These are phyloP conservation scores for Crassisporium funariophilum DNA, from an alignment of 768 basidiomycete genomes.

Conservation along the genomic window DNA sequence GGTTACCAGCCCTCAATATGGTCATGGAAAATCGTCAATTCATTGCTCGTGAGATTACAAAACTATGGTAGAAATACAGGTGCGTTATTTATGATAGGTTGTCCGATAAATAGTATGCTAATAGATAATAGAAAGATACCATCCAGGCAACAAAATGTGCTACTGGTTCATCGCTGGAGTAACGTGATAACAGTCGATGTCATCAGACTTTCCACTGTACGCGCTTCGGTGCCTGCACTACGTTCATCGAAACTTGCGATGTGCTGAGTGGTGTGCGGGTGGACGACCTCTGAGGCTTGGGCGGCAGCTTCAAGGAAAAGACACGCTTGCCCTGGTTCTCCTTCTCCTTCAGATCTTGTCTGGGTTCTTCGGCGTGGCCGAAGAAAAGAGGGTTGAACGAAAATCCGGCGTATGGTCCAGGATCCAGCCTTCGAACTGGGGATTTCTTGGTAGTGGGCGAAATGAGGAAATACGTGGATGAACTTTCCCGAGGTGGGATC, in stretches of 20 bases:
- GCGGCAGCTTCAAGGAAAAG: slow-evolving; percentile 7
- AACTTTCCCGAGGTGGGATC: slow-evolving; percentile 14
- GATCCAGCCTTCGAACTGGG: slow-evolving; percentile 24
- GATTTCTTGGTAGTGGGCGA: slow-evolving; percentile 20
- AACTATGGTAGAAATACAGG: slow-evolving; percentile 20
- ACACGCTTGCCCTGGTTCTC: slow-evolving; percentile 4
- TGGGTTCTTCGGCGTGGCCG: slow-evolving; percentile 20
- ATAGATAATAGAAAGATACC: slow-evolving; percentile 1
- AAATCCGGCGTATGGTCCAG: slow-evolving; percentile 33
- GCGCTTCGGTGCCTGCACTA: slow-evolving; percentile 8
- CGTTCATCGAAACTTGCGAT: neutral
- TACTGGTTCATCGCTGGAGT: too few species aligned
- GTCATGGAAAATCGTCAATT: too few species aligned
- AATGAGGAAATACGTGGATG: slow-evolving; percentile 12
- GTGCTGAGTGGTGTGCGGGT: neutral
- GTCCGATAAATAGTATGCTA: slow-evolving; percentile 5
- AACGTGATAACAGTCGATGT: neutral
- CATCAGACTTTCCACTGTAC: slow-evolving; percentile 15
- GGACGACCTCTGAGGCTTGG: neutral
- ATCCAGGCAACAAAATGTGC: neutral
- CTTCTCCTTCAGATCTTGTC: slow-evolving; percentile 8
- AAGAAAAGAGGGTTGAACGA: slow-evolving; percentile 42
- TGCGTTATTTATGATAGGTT: slow-evolving; percentile 11
- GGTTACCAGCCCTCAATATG: too few species aligned
- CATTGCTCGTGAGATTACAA: slow-evolving; percentile 12